A percentile compares a stretch with the other conserved stretches of the same genome.
Evolutionary conservation across 257 asterid genomes (phyloP).

Genomic region (Solanum sejunctum): DNA sequence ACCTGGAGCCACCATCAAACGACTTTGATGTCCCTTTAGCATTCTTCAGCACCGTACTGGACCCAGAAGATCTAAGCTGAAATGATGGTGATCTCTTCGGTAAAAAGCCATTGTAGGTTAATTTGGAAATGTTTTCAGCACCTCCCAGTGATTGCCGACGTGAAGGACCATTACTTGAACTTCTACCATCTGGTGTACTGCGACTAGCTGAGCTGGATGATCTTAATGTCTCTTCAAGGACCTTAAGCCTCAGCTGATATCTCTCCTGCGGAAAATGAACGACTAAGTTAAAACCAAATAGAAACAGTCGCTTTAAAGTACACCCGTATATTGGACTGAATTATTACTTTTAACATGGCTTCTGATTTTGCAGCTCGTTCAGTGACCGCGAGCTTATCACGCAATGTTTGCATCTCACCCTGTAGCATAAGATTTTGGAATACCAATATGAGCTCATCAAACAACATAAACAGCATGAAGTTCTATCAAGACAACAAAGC

Average conservation of each 20-base stretch:
- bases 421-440: slow-evolving; percentile 12
- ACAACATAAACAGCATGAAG: background rate
- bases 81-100: slow-evolving; percentile 92
- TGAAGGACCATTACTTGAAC: slow-evolving; percentile 65
- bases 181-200: slow-evolving; percentile 51
- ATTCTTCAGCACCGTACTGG: slow-evolving; percentile 75
- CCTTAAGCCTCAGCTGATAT: slow-evolving; percentile 64
- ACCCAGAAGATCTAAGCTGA: slow-evolving; percentile 74
- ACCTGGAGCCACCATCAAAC: slow-evolving; percentile 90
- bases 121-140: slow-evolving; percentile 71
- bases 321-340: background rate
- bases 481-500: background rate
- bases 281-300: background rate
- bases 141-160: slow-evolving; percentile 96
- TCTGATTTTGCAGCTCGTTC: slow-evolving; percentile 87
- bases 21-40: slow-evolving; percentile 98
- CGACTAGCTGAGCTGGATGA: slow-evolving; percentile 54
- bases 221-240: slow-evolving; percentile 83
- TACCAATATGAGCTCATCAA: background rate
- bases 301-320: background rate
- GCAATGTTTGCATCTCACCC: slow-evolving; percentile 97
- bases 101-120: slow-evolving; percentile 72
- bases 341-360: slow-evolving; percentile 69
- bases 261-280: slow-evolving; percentile 47
- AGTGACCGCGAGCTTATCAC: slow-evolving; percentile 75